Evolutionary conservation across 257 asterid species (phyloP).

Genomic region (Scutellaria galericulata): DNA sequence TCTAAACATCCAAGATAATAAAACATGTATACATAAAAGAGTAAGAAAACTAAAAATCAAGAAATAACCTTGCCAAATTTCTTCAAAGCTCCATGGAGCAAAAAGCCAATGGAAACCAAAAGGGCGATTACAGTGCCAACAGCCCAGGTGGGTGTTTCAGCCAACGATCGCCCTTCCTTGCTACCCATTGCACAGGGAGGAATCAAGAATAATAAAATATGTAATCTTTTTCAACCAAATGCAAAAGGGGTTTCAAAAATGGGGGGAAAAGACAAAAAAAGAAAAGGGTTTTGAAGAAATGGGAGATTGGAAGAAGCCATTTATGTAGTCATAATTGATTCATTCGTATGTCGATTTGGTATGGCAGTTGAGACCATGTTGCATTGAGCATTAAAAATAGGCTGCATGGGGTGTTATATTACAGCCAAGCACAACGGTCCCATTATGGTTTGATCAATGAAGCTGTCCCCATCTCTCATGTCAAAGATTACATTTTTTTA

Average conservation of each 20-base stretch:
- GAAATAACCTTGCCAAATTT: slow-evolving; percentile 48
- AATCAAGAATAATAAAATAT: not conserved
- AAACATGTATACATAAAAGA: not conserved
- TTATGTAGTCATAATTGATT: slow-evolving; percentile 24
- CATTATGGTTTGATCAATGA: not conserved
- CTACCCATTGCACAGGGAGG: slow-evolving; percentile 14
- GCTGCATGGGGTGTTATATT: slow-evolving; percentile 45
- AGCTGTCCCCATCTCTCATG: too few relatives aligned
- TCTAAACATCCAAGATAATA: not conserved
- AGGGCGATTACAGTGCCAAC: slow-evolving; percentile 54
- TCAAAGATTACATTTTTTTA: too few relatives aligned
- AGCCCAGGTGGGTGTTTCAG: slow-evolving; percentile 64
- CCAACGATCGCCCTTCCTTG: slow-evolving; percentile 50
- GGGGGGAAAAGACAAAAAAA: not conserved
- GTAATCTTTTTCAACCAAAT: not conserved
- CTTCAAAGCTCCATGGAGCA: slow-evolving; percentile 53
- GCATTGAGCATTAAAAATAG: slow-evolving; percentile 37
- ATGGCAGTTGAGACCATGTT: slow-evolving; percentile 25
- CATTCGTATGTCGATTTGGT: slow-evolving; percentile 30
- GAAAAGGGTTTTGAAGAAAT: slow-evolving; percentile 7
- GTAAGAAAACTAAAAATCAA: not conserved
- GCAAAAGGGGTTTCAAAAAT: not conserved
- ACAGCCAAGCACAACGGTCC: slow-evolving; percentile 39
- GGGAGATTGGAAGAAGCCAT: slow-evolving; percentile 19
- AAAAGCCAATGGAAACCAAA: slow-evolving; percentile 48